These are phyloP conservation scores for Phytopythium chamaehyphon DNA, from an alignment of 352 stramenopile species.

Conservation along the genomic window DNA sequence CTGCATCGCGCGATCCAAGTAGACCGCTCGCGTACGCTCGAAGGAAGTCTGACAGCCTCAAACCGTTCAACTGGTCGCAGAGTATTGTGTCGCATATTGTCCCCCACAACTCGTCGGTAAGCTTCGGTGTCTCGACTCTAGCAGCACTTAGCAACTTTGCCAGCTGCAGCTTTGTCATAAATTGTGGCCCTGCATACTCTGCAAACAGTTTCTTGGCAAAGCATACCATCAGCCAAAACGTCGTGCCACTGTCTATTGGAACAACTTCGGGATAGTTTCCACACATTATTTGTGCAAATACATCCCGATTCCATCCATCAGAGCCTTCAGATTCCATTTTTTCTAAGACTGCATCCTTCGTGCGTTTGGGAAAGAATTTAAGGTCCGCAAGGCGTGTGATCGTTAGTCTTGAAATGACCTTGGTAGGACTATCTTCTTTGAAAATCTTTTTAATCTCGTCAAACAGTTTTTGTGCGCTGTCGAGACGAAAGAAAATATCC, in stretches of 20 bases:
- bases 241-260: conserved; percentile 31
- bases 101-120: conserved; percentile 34
- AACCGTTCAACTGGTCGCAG: conserved; percentile 6
- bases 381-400: conserved; percentile 17
- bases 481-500: conserved; percentile 35
- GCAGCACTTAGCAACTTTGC: conserved; percentile 24
- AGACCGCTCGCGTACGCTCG: conserved; percentile 29
- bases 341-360: too few relatives aligned
- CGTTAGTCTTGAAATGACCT: conserved; percentile 28
- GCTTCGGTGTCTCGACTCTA: conserved; percentile 26
- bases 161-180: conserved; percentile 37
- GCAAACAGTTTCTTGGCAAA: conserved; percentile 46
- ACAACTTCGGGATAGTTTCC: conserved; percentile 17
- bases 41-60: conserved; percentile 31
- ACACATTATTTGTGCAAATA: conserved; percentile 33
- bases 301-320: conserved; percentile 28
- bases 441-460: conserved; percentile 30
- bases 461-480: conserved; percentile 43
- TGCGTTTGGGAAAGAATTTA: too few relatives aligned
- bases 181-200: conserved; percentile 21
- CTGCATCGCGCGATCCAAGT: conserved; percentile 30
- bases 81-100: conserved; percentile 28
- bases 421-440: conserved; percentile 22
- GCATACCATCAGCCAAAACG: conserved; percentile 41
- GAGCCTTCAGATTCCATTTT: conserved; percentile 3